Evolutionary conservation across 176 grass and related monocot genomes (phyloP).

Genomic region (Ensete glaucum): DNA sequence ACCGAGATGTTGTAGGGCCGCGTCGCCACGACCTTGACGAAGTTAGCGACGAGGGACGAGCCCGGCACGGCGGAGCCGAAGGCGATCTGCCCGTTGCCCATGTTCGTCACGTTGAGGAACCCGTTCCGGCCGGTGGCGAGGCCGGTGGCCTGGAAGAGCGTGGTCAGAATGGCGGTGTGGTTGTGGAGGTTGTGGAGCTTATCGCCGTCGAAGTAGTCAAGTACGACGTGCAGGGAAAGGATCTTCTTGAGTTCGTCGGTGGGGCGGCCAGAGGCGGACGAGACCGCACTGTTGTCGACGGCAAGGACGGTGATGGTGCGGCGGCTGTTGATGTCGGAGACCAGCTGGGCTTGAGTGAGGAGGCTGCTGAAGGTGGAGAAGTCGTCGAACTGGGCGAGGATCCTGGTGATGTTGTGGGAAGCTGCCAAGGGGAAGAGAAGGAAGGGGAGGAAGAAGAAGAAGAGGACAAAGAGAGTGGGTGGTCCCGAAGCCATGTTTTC

Average conservation of each 20-base stretch:
- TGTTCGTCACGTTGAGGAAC: conserved; percentile 15
- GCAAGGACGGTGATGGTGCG: conserved; percentile 40
- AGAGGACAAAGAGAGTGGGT: background rate
- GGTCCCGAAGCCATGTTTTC: background rate
- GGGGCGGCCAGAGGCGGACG: background rate
- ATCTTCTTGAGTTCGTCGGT: conserved; percentile 10
- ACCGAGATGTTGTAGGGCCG: conserved; percentile 19
- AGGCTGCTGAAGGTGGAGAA: conserved; percentile 41
- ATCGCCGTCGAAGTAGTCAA: conserved; percentile 34
- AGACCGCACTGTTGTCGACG: conserved; percentile 32
- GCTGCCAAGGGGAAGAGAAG: conserved; percentile 23
- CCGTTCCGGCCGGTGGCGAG: conserved; percentile 5
- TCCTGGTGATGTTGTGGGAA: conserved; percentile 40
- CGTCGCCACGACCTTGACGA: background rate
- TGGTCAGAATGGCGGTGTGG: conserved; percentile 2
- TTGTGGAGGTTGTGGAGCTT: conserved; percentile 32
- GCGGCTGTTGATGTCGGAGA: conserved; percentile 33
- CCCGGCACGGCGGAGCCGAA: conserved; percentile 4
- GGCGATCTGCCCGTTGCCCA: background rate
- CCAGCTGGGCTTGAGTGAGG: conserved; percentile 33
- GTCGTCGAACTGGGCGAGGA: conserved; percentile 33
- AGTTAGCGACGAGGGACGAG: background rate
- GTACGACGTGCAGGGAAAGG: conserved; percentile 33
- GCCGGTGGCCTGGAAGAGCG: conserved; percentile 32
- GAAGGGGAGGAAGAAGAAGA: background rate